Evolutionary conservation across 176 grass and related monocot genomes (phyloP), one percentile per base, ranked within the genome.

Genomic region (Areca catechu): DNA sequence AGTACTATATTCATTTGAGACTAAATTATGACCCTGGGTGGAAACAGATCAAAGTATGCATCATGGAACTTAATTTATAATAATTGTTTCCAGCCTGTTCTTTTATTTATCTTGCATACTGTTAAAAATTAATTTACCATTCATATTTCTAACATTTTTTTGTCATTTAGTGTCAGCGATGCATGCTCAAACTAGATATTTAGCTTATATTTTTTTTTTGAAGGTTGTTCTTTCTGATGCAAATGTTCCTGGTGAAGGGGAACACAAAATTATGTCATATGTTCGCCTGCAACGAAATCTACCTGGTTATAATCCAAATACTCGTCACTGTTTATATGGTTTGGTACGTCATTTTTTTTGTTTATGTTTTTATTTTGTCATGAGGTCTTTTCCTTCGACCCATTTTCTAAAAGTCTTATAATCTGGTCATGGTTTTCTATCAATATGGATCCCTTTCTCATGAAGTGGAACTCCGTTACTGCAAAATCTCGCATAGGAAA

Each of bases 171-270:
- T 12, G 34, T 23, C 16, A 28, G 22, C 29, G 3, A 50, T 58
- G 3, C 56, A 50, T 22, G 25, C 4, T 51, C 51, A 67, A 48
- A 49, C 4, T 63, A 53, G 15, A 51, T 18, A 57, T 69, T 12
- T 57, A 57, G 74, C 5, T 85, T 80, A 64, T 81, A 56, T 70
- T 81, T 67, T 63, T 85, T 58, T 79, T 77, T 79, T 80, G 78
- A 92, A 98, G 93, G 93, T 98, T 82, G 83, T 98, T 55, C 82
- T 98, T 50, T 98, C 93, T 88, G 93, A 98, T 87, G 93, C 93
- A 57, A 98, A 98, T 98, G 93, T 85, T 88, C 87, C 93, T 80
- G 93, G 93, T 77, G 93, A 98, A 98, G 93, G 93, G 69, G 93
- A 98, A 70, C 93, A 98, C 66, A 98, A 98, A 92, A 88, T 98